Conservation (phyloP, 1,284 basidiomycete species). For the Trichosporon coremiiforme region DNA sequence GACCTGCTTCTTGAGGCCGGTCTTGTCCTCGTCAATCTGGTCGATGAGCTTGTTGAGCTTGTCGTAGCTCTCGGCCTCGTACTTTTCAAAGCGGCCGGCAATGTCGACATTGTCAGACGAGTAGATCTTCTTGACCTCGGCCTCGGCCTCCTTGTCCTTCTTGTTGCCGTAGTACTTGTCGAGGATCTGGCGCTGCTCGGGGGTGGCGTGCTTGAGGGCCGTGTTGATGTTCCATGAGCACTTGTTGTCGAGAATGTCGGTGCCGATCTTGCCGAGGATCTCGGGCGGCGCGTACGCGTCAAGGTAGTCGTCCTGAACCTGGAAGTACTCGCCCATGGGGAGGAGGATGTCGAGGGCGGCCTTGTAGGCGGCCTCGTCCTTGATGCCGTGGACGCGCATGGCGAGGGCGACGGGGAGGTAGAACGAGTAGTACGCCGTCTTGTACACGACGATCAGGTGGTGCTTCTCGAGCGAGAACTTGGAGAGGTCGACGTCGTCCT, state of each 20-base stretch:
- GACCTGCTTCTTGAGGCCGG: constrained; percentile 73
- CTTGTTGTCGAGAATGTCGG: constrained; percentile 98
- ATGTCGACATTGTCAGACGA: constrained; percentile 68
- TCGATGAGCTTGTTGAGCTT: constrained; percentile 69
- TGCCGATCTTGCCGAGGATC: constrained; percentile 94
- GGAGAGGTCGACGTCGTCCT: constrained; percentile 80
- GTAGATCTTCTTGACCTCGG: constrained; percentile 73
- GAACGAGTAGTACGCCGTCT: constrained; percentile 98
- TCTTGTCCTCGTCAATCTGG: constrained; percentile 66
- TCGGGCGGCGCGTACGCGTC: constrained; percentile 90
- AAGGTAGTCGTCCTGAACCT: constrained; percentile 96
- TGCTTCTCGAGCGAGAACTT: constrained; percentile 87
- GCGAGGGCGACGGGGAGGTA: constrained; percentile 97
- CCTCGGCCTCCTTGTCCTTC: constrained; percentile 69
- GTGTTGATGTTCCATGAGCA: constrained; percentile 97
- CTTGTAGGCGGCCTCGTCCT: constrained; percentile 71
- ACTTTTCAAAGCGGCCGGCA: constrained; percentile 68
- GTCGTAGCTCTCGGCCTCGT: constrained; percentile 76
- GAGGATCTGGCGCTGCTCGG: constrained; percentile 63
- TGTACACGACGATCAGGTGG: constrained; percentile 92
- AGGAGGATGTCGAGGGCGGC: constrained; percentile 81
- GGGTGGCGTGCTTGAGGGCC: constrained; percentile 70
- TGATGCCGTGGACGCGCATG: constrained; percentile 74
- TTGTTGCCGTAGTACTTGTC: constrained; percentile 78
- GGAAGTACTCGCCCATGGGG: constrained; percentile 97